A percentile compares a stretch with the other conserved stretches of the same genome.
phyloP scores from a whole-genome alignment of 495 filamentous ascomycete genomes.

The Achaetomiella virescens region DNA sequence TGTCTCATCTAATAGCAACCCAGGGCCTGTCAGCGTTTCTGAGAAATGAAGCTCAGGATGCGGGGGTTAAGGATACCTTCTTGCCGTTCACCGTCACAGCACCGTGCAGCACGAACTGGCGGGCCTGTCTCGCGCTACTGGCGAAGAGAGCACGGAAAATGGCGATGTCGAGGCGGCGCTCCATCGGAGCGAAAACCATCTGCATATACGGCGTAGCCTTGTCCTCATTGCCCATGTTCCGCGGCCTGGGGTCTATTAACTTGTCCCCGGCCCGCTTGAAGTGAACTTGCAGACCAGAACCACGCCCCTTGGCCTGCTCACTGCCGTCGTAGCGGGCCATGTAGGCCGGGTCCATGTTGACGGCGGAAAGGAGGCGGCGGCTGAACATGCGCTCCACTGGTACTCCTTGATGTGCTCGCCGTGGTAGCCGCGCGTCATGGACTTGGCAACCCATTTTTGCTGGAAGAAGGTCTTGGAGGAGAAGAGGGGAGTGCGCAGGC shows the following conservation, averaged over 20 bases:
- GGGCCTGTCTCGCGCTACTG: constrained; percentile 86
- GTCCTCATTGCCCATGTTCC: background rate
- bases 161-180: constrained; percentile 84
- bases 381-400: constrained; percentile 91
- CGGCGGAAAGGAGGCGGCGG: constrained; percentile 65
- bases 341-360: constrained; percentile 72
- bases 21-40: background rate
- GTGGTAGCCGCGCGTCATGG: constrained; percentile 77
- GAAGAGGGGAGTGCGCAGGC: constrained; percentile 29
- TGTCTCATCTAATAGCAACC: constrained; percentile 66
- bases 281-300: constrained; percentile 49
- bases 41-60: background rate
- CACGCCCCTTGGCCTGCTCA: constrained; percentile 70
- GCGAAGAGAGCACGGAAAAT: constrained; percentile 91
- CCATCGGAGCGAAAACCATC: constrained; percentile 87
- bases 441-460: constrained; percentile 93
- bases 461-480: constrained; percentile 74
- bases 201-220: constrained; percentile 76
- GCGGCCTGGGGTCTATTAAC: background rate
- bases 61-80: constrained; percentile 53
- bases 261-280: background rate
- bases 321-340: constrained; percentile 77
- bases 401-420: constrained; percentile 87
- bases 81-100: constrained; percentile 93
- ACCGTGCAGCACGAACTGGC: constrained; percentile 90